Conservation (phyloP, 1,139 yeast species). For the Hansenula anomala region DNA sequence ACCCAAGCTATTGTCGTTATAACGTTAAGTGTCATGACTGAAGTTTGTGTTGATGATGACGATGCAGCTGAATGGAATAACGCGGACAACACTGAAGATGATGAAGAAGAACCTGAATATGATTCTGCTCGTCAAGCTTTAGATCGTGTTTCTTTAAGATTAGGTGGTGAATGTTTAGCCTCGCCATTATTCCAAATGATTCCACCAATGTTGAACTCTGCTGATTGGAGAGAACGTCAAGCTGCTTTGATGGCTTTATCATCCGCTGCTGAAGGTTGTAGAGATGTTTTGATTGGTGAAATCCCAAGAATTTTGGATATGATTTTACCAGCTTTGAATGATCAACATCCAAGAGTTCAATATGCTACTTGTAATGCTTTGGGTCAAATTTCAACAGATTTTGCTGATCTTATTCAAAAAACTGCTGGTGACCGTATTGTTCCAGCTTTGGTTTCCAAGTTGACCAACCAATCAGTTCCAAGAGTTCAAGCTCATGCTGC, state of each 20-base stretch:
- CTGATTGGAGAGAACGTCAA: slow-evolving; percentile 90
- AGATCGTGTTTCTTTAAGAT: slow-evolving; percentile 80
- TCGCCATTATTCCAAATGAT: slow-evolving; percentile 82
- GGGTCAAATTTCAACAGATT: slow-evolving; percentile 98
- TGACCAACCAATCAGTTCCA: slow-evolving; percentile 67
- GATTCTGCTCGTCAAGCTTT: slow-evolving; percentile 92
- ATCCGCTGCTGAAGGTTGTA: slow-evolving; percentile 96
- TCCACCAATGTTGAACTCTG: slow-evolving; percentile 74
- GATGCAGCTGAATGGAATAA: slow-evolving; percentile 81
- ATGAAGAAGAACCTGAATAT: slow-evolving; percentile 82
- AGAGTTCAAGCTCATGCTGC: slow-evolving; percentile 98
- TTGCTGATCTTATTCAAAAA: slow-evolving; percentile 83
- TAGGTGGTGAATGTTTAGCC: slow-evolving; percentile 81
- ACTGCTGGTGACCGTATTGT: slow-evolving; percentile 73
- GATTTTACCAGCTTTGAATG: slow-evolving; percentile 77
- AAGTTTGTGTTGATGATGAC: slow-evolving; percentile 85
- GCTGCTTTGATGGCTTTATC: slow-evolving; percentile 97
- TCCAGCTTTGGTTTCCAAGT: slow-evolving; percentile 83
- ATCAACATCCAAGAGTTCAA: slow-evolving; percentile 89
- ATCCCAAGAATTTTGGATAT: slow-evolving; percentile 77
- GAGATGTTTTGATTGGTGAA: slow-evolving; percentile 80
- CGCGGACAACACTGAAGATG: slow-evolving; percentile 73
- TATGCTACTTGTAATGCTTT: slow-evolving; percentile 96
- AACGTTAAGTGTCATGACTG: slow-evolving; percentile 84
- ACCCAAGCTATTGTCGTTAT: slow-evolving; percentile 68